These are phyloP conservation scores for Debaryomyces coudertii DNA, from an alignment of 1,139 yeast species.

Conservation along the genomic window DNA sequence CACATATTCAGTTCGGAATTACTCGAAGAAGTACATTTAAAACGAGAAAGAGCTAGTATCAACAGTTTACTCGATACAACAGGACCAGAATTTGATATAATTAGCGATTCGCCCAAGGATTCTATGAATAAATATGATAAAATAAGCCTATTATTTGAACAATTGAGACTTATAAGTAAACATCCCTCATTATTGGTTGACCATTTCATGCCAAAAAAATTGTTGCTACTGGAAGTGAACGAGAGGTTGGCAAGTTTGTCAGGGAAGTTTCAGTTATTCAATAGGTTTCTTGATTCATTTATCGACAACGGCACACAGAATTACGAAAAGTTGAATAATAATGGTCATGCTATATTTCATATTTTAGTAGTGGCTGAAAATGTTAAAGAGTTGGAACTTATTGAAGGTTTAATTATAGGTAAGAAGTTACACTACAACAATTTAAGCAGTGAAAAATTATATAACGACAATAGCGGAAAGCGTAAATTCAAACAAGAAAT, in stretches of 20 bases:
- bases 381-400: slow-evolving; percentile 68
- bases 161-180: slow-evolving; percentile 52
- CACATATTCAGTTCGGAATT: slow-evolving; percentile 54
- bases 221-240: slow-evolving; percentile 65
- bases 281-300: slow-evolving; percentile 48
- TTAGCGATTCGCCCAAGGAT: slow-evolving; percentile 10
- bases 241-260: slow-evolving; percentile 56
- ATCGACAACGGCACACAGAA: slow-evolving; percentile 18
- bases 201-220: slow-evolving; percentile 72
- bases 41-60: slow-evolving; percentile 36
- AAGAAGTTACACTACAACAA: slow-evolving; percentile 59
- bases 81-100: slow-evolving; percentile 15
- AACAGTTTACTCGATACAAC: slow-evolving; percentile 37
- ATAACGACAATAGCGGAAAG: slow-evolving; percentile 38
- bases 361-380: slow-evolving; percentile 61
- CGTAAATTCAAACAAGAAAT: slow-evolving; percentile 11
- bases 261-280: slow-evolving; percentile 60
- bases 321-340: slow-evolving; percentile 13
- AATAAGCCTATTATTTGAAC: slow-evolving; percentile 47
- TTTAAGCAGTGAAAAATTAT: slow-evolving; percentile 62
- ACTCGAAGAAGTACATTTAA: slow-evolving; percentile 29
- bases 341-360: slow-evolving; percentile 18
- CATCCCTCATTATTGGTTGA: slow-evolving; percentile 75
- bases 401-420: slow-evolving; percentile 70
- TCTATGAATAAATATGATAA: slow-evolving; percentile 16